A percentile compares a stretch with the other conserved stretches of the same genome.
Evolutionary conservation across 805 yeast species (phyloP).

Genomic region (Saccharomycopsis microspora): DNA sequence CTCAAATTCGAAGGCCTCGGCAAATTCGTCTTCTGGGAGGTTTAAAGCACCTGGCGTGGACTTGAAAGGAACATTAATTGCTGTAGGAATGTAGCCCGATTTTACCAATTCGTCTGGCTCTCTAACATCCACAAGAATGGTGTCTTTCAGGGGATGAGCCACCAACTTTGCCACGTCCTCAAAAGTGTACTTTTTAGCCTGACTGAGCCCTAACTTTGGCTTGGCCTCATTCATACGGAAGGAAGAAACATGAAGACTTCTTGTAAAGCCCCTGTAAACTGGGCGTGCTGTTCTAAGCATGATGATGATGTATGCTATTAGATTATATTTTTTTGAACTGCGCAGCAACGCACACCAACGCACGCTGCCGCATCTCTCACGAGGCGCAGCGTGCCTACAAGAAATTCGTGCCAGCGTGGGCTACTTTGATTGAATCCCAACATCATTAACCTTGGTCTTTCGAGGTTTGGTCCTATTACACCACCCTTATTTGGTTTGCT

Average conservation of each 20-base stretch:
- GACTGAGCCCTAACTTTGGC: conserved; percentile 4
- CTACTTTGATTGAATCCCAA: too few relatives aligned
- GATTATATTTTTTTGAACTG: not conserved
- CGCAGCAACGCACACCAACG: too few relatives aligned
- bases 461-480: too few relatives aligned
- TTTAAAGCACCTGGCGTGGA: conserved; percentile 89
- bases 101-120: conserved; percentile 68
- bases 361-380: too few relatives aligned
- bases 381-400: too few relatives aligned
- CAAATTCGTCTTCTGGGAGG: conserved; percentile 66
- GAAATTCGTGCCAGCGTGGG: too few relatives aligned
- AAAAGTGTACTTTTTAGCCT: conserved; percentile 41
- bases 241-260: not conserved
- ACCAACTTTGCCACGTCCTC: conserved; percentile 41
- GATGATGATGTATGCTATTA: not conserved
- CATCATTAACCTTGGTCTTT: too few relatives aligned
- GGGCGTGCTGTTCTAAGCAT: not conserved
- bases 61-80: conserved; percentile 82
- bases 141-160: conserved; percentile 26
- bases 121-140: conserved; percentile 76
- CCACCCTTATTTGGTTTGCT: too few relatives aligned
- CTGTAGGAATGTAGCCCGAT: conserved; percentile 71
- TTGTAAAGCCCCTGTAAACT: not conserved
- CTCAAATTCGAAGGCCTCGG: conserved; percentile 65
- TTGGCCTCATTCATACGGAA: not conserved